These are phyloP conservation scores for Picochlorum sp. DNA, from an alignment of 139 green algal species.

Conservation along the genomic window DNA sequence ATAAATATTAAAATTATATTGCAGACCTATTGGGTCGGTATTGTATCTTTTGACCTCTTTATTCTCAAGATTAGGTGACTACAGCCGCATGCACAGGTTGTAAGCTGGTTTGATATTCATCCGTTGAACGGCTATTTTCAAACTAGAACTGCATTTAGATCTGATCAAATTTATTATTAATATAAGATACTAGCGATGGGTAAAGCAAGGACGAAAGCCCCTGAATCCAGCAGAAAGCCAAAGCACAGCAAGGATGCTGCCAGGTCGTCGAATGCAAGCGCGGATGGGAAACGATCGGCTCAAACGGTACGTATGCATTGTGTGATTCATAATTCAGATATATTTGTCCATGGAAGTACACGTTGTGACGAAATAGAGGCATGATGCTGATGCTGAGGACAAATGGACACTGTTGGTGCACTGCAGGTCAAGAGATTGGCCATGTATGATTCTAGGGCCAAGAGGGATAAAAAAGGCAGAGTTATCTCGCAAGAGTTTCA, in stretches of 20 bases:
- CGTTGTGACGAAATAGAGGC: too few relatives aligned
- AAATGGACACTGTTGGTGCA: neutral
- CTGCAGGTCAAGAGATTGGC: slow-evolving; percentile 78
- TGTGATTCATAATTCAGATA: neutral
- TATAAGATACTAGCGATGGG: too few relatives aligned
- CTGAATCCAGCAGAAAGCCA: slow-evolving; percentile 50
- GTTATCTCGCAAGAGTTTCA: slow-evolving; percentile 85
- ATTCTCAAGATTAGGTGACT: too few relatives aligned
- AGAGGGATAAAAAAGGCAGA: slow-evolving; percentile 81
- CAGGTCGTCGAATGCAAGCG: slow-evolving; percentile 43
- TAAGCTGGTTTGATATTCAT: too few relatives aligned
- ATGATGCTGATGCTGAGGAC: neutral
- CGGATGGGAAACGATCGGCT: slow-evolving; percentile 47
- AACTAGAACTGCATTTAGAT: too few relatives aligned
- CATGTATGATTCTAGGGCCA: slow-evolving; percentile 90
- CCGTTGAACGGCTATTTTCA: too few relatives aligned
- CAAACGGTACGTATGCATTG: slow-evolving; percentile 58
- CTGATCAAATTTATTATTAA: too few relatives aligned
- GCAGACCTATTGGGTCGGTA: too few relatives aligned
- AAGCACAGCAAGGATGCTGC: slow-evolving; percentile 68
- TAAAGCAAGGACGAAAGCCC: slow-evolving; percentile 1
- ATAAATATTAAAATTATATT: too few relatives aligned
- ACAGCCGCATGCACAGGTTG: too few relatives aligned
- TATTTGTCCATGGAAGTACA: neutral
- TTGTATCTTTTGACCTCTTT: too few relatives aligned